phyloP scores from a whole-genome alignment of 177 flowering plant genomes.

The Tripterygium wilfordii region DNA sequence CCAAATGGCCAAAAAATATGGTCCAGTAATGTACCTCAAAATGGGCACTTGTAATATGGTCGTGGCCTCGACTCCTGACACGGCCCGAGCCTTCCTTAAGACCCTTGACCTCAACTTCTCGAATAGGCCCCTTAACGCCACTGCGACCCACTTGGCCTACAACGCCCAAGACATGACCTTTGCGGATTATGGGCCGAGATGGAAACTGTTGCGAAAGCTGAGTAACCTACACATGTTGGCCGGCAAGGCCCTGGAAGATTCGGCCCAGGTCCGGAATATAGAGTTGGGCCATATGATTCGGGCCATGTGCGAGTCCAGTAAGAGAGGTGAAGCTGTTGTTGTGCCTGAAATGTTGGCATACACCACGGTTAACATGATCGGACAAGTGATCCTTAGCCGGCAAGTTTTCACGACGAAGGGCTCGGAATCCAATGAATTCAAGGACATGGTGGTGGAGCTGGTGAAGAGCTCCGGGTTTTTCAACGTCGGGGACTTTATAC shows the following conservation, averaged over 20 bases:
- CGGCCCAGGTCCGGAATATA: constrained; percentile 21
- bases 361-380: constrained; percentile 42
- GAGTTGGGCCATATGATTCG: constrained; percentile 36
- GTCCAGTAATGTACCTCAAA: constrained; percentile 39
- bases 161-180: constrained; percentile 38
- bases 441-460: constrained; percentile 56
- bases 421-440: constrained; percentile 36
- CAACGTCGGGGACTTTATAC: constrained; percentile 48
- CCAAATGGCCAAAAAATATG: constrained; percentile 32
- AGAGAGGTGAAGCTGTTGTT: constrained; percentile 18
- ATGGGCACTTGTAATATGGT: constrained; percentile 37
- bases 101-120: constrained; percentile 36
- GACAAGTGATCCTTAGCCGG: constrained; percentile 32
- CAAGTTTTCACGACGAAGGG: constrained; percentile 34
- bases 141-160: constrained; percentile 37
- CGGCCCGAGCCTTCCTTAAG: constrained; percentile 40
- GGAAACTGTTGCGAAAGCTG: constrained; percentile 38
- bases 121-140: constrained; percentile 41
- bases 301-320: constrained; percentile 23
- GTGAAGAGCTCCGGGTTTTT: constrained; percentile 35
- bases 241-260: constrained; percentile 36
- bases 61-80: constrained; percentile 43
- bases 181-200: constrained; percentile 38
- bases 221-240: constrained; percentile 43
- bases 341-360: constrained; percentile 29